Conservation (phyloP, 2,329 filamentous ascomycete genomes). For the Aspergillus thermomutatus region DNA sequence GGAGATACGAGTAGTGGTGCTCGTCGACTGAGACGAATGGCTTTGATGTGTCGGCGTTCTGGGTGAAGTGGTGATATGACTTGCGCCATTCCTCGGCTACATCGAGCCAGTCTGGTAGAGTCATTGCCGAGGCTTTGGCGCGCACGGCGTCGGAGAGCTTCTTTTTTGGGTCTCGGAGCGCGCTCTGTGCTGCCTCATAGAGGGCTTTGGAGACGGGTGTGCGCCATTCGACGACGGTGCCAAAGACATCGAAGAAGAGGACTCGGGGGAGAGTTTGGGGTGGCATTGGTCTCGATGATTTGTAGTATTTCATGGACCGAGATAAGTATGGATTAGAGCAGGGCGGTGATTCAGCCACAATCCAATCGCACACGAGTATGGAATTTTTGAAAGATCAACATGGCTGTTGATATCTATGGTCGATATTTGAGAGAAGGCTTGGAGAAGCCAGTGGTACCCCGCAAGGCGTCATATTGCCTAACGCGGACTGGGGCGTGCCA, state of each 20-base stretch:
- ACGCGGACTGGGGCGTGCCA: background rate
- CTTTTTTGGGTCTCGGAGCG: constrained; percentile 46
- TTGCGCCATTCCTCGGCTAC: constrained; percentile 71
- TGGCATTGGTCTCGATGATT: background rate
- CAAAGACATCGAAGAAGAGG: constrained; percentile 36
- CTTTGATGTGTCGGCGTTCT: constrained; percentile 31
- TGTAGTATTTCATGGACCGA: background rate
- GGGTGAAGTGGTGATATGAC: constrained; percentile 62
- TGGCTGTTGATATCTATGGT: constrained; percentile 7
- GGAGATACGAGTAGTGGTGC: constrained; percentile 64
- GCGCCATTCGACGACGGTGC: constrained; percentile 76
- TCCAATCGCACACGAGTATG: background rate
- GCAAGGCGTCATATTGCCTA: background rate
- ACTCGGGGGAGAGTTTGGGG: constrained; percentile 15
- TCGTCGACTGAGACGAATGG: constrained; percentile 69
- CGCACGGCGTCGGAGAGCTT: constrained; percentile 49
- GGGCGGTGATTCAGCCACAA: background rate
- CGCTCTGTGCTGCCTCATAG: constrained; percentile 45
- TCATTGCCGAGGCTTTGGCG: constrained; percentile 50
- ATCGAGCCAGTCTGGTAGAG: constrained; percentile 55
- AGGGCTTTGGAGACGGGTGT: constrained; percentile 62
- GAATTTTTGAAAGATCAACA: constrained; percentile 15
- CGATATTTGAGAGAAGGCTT: background rate
- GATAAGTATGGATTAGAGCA: too few relatives aligned
- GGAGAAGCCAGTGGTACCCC: too few relatives aligned